These are phyloP conservation scores for Didymella glomerata DNA, from an alignment of 2,329 filamentous ascomycete species.

Conservation along the genomic window DNA sequence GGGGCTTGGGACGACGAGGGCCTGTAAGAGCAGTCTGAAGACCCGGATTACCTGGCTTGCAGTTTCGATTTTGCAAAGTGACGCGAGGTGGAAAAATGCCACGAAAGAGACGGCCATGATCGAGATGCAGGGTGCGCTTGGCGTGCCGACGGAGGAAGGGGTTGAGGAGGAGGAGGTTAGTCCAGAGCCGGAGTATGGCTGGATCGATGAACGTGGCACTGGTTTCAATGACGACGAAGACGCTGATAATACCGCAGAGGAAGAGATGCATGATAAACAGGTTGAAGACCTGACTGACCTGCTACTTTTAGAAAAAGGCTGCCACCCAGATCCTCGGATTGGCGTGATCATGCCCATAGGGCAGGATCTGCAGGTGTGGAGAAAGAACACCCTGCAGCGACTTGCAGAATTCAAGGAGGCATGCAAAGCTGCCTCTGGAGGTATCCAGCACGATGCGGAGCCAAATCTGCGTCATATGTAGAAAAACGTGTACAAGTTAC, in stretches of 20 bases:
- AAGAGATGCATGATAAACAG: background rate
- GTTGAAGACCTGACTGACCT: background rate
- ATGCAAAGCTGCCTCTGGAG: background rate
- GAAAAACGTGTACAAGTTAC: too few relatives aligned
- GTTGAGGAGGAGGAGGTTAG: background rate
- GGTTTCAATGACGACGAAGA: background rate
- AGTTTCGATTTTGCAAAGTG: background rate
- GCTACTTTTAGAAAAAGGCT: background rate
- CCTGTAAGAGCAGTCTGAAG: background rate
- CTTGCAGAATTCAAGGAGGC: background rate
- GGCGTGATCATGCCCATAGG: background rate
- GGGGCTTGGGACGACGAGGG: background rate
- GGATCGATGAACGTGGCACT: background rate
- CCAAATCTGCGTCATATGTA: too few relatives aligned
- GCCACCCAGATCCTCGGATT: background rate
- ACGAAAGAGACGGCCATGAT: background rate
- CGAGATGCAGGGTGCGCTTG: background rate
- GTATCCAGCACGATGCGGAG: too few relatives aligned
- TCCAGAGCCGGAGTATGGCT: background rate
- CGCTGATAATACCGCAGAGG: background rate
- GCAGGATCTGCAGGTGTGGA: background rate
- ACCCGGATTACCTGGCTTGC: background rate
- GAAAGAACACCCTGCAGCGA: background rate
- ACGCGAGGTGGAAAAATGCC: background rate
- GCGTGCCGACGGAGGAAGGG: background rate